Conservation (phyloP, 2,329 filamentous ascomycete species). For the Pseudophaeomoniella oleicola region DNA sequence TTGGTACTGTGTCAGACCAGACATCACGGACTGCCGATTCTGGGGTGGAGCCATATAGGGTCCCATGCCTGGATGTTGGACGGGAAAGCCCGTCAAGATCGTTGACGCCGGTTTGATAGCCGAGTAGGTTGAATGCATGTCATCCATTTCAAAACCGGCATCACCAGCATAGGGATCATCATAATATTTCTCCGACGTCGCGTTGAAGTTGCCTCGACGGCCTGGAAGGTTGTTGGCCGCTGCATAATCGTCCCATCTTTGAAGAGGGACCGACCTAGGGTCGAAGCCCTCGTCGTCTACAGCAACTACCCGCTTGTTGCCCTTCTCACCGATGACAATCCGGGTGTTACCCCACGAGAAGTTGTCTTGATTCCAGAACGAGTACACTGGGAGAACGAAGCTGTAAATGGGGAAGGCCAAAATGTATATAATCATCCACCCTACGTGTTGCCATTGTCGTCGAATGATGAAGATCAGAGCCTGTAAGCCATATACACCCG, state of each 20-base stretch:
- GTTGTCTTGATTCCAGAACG: slow-evolving; percentile 99
- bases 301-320: slow-evolving; percentile 77
- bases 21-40: slow-evolving; percentile 60
- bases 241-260: slow-evolving; percentile 96
- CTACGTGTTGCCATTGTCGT: slow-evolving; percentile 94
- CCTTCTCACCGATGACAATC: slow-evolving; percentile 90
- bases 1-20: slow-evolving; percentile 47
- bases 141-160: slow-evolving; percentile 81
- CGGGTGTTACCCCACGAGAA: slow-evolving; percentile 98
- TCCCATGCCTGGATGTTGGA: slow-evolving; percentile 19
- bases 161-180: slow-evolving; percentile 56
- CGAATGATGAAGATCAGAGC: slow-evolving; percentile 93
- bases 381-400: slow-evolving; percentile 82
- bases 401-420: slow-evolving; percentile 91
- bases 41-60: slow-evolving; percentile 63
- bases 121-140: slow-evolving; percentile 93
- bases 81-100: slow-evolving; percentile 69
- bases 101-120: slow-evolving; percentile 77
- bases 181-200: slow-evolving; percentile 39
- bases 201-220: slow-evolving; percentile 52
- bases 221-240: slow-evolving; percentile 74
- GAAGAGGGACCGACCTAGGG: slow-evolving; percentile 80
- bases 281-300: slow-evolving; percentile 75
- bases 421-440: slow-evolving; percentile 99
- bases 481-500: slow-evolving; percentile 86